A percentile compares a stretch with the other conserved stretches of the same genome.
phyloP scores from a whole-genome alignment of 192 early-diverging fungal species.

The Linderina pennispora region DNA sequence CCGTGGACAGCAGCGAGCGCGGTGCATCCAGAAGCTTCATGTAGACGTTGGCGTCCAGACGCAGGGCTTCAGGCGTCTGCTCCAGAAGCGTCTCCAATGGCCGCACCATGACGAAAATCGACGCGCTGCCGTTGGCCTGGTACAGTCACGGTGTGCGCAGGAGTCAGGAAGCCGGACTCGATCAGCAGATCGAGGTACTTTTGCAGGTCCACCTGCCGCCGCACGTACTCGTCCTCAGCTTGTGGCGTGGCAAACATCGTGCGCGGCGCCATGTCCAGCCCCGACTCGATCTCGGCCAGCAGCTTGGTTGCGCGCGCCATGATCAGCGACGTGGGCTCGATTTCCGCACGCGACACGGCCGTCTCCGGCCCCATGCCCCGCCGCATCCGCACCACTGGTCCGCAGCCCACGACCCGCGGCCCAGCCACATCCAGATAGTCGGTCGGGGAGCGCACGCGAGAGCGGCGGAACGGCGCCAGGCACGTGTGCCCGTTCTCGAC shows the following conservation, averaged over 20 bases:
- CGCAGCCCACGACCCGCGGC: too few species aligned
- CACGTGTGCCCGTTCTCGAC: slow-evolving; percentile 37
- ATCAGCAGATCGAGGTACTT: slow-evolving; percentile 70
- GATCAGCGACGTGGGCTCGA: slow-evolving; percentile 2
- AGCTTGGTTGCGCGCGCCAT: slow-evolving; percentile 22
- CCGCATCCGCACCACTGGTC: too few species aligned
- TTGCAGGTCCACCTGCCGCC: slow-evolving; percentile 51
- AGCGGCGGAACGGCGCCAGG: slow-evolving; percentile 32
- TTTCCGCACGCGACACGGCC: too few species aligned
- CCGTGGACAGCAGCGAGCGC: slow-evolving; percentile 74
- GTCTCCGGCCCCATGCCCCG: too few species aligned
- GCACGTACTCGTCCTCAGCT: slow-evolving; percentile 44
- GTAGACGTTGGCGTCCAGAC: slow-evolving; percentile 66
- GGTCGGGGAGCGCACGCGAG: background rate
- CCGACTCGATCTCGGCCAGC: slow-evolving; percentile 28
- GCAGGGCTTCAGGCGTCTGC: too few species aligned
- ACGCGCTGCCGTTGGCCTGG: too few species aligned
- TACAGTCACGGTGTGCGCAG: slow-evolving; percentile 40
- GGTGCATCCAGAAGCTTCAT: slow-evolving; percentile 85
- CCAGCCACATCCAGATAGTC: slow-evolving; percentile 39
- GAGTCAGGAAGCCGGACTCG: slow-evolving; percentile 60
- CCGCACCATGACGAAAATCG: slow-evolving; percentile 74
- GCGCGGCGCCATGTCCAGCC: slow-evolving; percentile 28
- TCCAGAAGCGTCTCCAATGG: slow-evolving; percentile 41
- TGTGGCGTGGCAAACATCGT: slow-evolving; percentile 23